Conservation (phyloP, 805 yeast genomes). For the Sugiyamaella floridensis region DNA sequence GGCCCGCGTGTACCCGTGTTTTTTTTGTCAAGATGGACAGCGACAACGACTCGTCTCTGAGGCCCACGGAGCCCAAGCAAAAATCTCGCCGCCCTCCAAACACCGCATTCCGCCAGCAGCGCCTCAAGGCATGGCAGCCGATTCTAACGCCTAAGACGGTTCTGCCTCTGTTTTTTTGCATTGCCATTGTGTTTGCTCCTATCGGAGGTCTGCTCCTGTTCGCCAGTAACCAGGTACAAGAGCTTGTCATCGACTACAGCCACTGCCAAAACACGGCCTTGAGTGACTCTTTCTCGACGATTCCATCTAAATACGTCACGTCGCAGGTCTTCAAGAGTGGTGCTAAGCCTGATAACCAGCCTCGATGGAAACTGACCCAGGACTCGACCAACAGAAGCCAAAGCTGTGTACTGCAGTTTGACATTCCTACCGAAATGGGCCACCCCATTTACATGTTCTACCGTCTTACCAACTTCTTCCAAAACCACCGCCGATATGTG, state of each 20-base stretch:
- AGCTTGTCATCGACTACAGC: conserved; percentile 67
- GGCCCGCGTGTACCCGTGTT: not conserved
- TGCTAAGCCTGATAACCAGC: conserved; percentile 34
- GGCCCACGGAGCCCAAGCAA: conserved; percentile 27
- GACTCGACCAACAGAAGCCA: conserved; percentile 29
- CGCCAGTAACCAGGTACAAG: conserved; percentile 75
- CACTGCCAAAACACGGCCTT: conserved; percentile 51
- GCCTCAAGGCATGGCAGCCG: conserved; percentile 73
- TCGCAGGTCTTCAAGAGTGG: conserved; percentile 53
- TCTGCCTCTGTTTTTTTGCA: conserved; percentile 67
- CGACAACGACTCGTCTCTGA: conserved; percentile 31
- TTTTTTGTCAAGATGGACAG: conserved; percentile 21
- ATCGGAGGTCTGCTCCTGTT: conserved; percentile 78
- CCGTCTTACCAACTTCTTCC: conserved; percentile 82
- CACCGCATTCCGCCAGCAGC: conserved; percentile 45
- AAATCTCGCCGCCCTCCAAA: conserved; percentile 38
- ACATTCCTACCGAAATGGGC: conserved; percentile 60
- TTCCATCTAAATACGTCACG: conserved; percentile 52
- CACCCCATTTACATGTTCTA: conserved; percentile 75
- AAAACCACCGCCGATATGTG: conserved; percentile 92
- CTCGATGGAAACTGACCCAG: conserved; percentile 57
- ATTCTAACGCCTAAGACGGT: conserved; percentile 88
- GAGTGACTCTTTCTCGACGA: conserved; percentile 34
- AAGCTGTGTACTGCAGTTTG: conserved; percentile 64
- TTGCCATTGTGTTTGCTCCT: conserved; percentile 80